Evolutionary conservation across 1,284 basidiomycete genomes (phyloP).

Genomic region (Tetrapyrgos nigripes): DNA sequence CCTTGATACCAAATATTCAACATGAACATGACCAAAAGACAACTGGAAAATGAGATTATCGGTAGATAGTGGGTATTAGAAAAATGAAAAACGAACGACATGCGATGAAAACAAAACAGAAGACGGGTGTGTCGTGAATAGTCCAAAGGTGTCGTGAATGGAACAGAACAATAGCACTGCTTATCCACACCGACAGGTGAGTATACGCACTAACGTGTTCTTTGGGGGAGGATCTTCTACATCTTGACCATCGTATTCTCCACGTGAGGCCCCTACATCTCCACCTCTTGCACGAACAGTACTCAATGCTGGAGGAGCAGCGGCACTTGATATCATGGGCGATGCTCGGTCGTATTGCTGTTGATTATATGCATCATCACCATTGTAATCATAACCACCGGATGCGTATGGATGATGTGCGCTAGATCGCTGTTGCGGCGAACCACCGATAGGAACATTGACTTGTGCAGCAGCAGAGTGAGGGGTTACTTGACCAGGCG

Average conservation of each 20-base stretch:
- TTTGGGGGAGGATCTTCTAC: conserved; percentile 60
- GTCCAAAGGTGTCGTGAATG: conserved; percentile 21
- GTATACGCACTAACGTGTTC: conserved; percentile 65
- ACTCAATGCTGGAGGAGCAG: conserved; percentile 73
- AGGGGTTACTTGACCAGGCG: conserved; percentile 63
- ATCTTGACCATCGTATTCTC: conserved; percentile 63
- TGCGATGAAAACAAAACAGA: conserved; percentile 22
- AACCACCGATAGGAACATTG: conserved; percentile 65
- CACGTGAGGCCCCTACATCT: conserved; percentile 67
- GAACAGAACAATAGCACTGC: conserved; percentile 17
- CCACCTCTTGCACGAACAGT: conserved; percentile 72
- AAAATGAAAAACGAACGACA: conserved; percentile 28
- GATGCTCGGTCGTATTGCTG: conserved; percentile 71
- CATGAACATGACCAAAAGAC: conserved; percentile 12
- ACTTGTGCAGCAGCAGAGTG: conserved; percentile 77
- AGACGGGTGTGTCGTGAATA: conserved; percentile 28
- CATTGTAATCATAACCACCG: conserved; percentile 60
- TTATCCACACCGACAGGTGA: conserved; percentile 80
- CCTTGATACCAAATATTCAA: conserved; percentile 11
- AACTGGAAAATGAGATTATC: conserved; percentile 24
- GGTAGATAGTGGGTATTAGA: conserved; percentile 35
- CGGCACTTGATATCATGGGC: conserved; percentile 74
- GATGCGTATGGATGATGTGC: conserved; percentile 71
- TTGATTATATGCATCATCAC: conserved; percentile 53
- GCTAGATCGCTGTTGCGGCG: conserved; percentile 52